A percentile compares a stretch with the other conserved stretches of the same genome.
Evolutionary conservation across 495 filamentous ascomycete genomes (phyloP).

Genomic region (Trichoderma gamsii): DNA sequence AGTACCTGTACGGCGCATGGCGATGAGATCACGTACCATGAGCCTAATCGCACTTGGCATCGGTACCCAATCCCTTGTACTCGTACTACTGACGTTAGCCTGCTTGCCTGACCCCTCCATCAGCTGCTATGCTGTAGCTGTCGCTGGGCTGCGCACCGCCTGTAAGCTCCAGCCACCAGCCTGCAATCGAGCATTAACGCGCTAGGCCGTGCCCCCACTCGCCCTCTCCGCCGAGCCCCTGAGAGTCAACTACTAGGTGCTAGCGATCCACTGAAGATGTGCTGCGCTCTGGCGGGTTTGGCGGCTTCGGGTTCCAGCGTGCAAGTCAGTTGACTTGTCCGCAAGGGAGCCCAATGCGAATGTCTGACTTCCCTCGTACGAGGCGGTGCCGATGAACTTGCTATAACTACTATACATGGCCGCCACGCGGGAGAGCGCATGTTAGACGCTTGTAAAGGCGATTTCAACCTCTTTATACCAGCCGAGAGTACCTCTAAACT

Average conservation of each 20-base stretch:
- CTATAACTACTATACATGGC: background rate
- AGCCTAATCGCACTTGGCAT: background rate
- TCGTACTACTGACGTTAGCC: background rate
- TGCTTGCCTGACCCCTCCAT: background rate
- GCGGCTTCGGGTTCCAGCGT: constrained; percentile 28
- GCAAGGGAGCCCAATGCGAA: constrained; percentile 12
- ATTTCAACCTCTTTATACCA: too few relatives aligned
- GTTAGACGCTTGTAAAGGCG: too few relatives aligned
- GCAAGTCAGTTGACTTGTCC: constrained; percentile 23
- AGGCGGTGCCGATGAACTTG: background rate
- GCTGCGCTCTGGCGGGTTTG: constrained; percentile 50
- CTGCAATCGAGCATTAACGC: background rate
- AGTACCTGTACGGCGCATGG: background rate
- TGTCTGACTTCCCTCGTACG: background rate
- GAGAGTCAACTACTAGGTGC: background rate
- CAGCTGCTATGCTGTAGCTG: background rate
- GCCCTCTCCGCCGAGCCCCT: constrained; percentile 8
- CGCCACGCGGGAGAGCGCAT: too few relatives aligned
- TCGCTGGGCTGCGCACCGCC: too few relatives aligned
- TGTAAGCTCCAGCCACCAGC: background rate
- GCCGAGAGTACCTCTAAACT: too few relatives aligned
- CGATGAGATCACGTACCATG: background rate
- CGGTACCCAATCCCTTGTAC: background rate
- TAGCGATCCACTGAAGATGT: constrained; percentile 8
- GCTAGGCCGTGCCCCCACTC: constrained; percentile 52